Evolutionary conservation across 306 rosid species (phyloP).

Genomic region (Alnus glutinosa): DNA sequence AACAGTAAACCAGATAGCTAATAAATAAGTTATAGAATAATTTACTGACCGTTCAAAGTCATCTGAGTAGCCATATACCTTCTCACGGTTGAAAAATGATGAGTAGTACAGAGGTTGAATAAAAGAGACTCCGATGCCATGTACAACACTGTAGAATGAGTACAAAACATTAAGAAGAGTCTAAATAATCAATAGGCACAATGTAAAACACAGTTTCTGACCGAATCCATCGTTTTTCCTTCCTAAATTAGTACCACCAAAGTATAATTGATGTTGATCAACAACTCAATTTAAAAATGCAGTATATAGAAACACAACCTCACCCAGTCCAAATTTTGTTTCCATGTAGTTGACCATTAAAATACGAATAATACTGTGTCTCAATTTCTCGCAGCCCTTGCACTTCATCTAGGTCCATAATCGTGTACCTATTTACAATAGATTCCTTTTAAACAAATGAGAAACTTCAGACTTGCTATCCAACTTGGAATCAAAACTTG

Average conservation of each 20-base stretch:
- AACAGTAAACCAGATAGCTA: not conserved
- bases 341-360: conserved; percentile 76
- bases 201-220: conserved; percentile 23
- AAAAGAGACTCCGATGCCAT: conserved; percentile 83
- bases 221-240: conserved; percentile 9
- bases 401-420: conserved; percentile 65
- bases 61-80: conserved; percentile 76
- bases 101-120: conserved; percentile 67
- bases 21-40: not conserved
- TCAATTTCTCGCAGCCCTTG: conserved; percentile 66
- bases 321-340: conserved; percentile 89
- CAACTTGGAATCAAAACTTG: conserved; percentile 9
- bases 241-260: not conserved
- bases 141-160: conserved; percentile 61
- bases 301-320: conserved; percentile 30
- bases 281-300: conserved; percentile 2
- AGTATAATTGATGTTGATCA: conserved; percentile 18
- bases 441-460: conserved; percentile 30
- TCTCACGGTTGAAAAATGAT: conserved; percentile 78
- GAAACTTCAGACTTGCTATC: conserved; percentile 13
- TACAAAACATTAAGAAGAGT: conserved; percentile 27
- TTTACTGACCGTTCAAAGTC: conserved; percentile 84
- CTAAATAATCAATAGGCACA: conserved; percentile 15
- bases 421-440: conserved; percentile 52
- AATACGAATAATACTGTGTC: conserved; percentile 66